Evolutionary conservation across 2,329 filamentous ascomycete species (phyloP).

Genomic region (Waltergamsia citrina): DNA sequence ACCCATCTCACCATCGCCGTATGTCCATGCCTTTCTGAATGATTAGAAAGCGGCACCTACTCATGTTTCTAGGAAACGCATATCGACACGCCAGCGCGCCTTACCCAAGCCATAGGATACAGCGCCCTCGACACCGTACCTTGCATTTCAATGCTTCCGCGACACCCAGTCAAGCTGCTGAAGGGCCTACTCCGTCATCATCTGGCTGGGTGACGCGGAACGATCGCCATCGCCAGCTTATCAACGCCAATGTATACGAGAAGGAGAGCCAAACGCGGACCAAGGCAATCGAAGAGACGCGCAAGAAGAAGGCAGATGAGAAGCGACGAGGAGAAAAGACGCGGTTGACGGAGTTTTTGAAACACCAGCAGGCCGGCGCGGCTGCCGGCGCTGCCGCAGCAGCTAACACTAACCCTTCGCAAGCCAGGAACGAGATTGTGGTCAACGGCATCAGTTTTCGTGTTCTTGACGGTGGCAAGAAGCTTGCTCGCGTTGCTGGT

Average conservation of each 20-base stretch:
- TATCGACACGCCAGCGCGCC: conserved; percentile 20
- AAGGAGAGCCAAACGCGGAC: conserved; percentile 60
- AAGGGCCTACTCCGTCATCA: conserved; percentile 17
- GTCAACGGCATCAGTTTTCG: conserved; percentile 67
- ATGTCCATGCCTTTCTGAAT: conserved; percentile 11
- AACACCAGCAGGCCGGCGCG: conserved; percentile 11
- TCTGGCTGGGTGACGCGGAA: conserved; percentile 58
- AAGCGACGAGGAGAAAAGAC: conserved; percentile 49
- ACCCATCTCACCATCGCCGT: conserved; percentile 23
- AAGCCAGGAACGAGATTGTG: conserved; percentile 48
- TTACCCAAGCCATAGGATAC: conserved; percentile 23
- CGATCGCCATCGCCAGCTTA: conserved; percentile 72
- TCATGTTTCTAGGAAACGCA: conserved; percentile 15
- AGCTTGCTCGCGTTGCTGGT: conserved; percentile 68
- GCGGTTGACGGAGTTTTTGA: conserved; percentile 34
- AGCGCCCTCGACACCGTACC: conserved; percentile 35
- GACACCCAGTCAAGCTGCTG: conserved; percentile 16
- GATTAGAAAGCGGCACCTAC: neutral
- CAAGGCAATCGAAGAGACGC: conserved; percentile 63
- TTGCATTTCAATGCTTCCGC: conserved; percentile 50
- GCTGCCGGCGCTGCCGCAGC: conserved; percentile 7
- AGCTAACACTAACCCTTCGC: conserved; percentile 12
- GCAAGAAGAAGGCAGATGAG: conserved; percentile 43
- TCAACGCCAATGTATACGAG: conserved; percentile 71
- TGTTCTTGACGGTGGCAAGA: conserved; percentile 70